Evolutionary conservation across 768 basidiomycete species (phyloP), one percentile per base, ranked within the genome.

Genomic region (Pisolithus orientalis): DNA sequence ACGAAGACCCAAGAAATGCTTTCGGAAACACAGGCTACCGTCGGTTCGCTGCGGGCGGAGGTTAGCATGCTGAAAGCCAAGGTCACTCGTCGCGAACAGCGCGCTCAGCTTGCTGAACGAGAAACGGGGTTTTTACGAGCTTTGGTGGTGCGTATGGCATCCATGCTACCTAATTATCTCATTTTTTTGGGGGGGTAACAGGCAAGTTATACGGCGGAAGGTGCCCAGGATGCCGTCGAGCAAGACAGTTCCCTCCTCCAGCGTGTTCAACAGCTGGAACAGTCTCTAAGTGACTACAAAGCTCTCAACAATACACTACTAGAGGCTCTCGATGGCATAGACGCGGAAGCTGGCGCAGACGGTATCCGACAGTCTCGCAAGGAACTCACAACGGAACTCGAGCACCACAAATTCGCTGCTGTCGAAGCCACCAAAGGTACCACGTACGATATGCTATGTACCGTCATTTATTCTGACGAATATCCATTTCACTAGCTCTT

Each of bases 41-140:
- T 72, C 1, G 62, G 62, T 8, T 52, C 57, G 3, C 54, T 79
- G 11, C 70, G 76, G 51, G 64, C 59, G 4, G 66, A 78, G 4
- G 59, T 73, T 8, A 69, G 68, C 11, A 50, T 62, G 1, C 58
- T 77, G 9, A 75, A 75, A 53, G 79, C 66, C 42, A 70, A 66
- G 50, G 63, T 66, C 1, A 53, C 48, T 17, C 67, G 73, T 28
- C 67, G 69, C n/a, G 72, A 76, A 42, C 69, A 71, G 52, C 65
- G 71, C 5, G 56, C 66, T n/a, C 61, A 65, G 10, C 64, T 80
- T 4, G 71, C 73, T 0, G 84, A 87, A 57, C 64, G 80, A 29
- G 86, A 90, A 58, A 75, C 80, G n/a, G 72, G 75, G n/a, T 86
- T 84, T 61, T 61, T 86, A 51, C 74, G 82, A 54, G 83, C 82